Conservation (phyloP, 2,329 filamentous ascomycete species). For the Exutisphaerella laricina region DNA sequence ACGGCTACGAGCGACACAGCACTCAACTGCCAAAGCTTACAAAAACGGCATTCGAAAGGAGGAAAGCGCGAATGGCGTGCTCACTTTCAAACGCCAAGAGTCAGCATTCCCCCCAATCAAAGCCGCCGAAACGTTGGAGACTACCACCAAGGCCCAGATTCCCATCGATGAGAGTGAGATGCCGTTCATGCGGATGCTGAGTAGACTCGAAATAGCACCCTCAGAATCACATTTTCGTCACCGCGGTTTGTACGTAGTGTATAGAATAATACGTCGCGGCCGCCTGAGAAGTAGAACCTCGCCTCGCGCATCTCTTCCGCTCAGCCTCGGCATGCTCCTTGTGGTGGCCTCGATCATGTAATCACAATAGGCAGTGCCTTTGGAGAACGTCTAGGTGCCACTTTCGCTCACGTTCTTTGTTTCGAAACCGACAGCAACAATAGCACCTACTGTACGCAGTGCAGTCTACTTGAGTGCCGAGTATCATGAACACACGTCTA, state of each 20-base stretch:
- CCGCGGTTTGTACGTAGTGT: background rate
- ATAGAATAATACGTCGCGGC: no score
- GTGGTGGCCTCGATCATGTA: no score
- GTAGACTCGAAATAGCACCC: background rate
- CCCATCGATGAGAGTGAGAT: background rate
- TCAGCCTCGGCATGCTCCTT: no score
- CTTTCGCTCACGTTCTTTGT: no score
- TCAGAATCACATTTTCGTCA: background rate
- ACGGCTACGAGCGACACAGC: background rate
- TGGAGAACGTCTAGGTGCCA: no score
- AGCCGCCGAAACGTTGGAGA: background rate
- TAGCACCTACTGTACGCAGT: no score
- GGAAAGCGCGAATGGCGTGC: conserved; percentile 1
- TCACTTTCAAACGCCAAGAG: background rate
- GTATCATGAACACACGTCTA: no score
- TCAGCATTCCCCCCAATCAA: background rate
- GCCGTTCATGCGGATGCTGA: background rate
- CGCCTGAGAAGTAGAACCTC: no score
- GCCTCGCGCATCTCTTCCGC: no score
- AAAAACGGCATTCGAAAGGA: background rate
- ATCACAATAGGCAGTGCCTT: no score
- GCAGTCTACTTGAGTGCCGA: no score
- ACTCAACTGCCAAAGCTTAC: background rate
- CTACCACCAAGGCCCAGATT: background rate
- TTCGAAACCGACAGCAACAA: no score